Percentiles rank a stretch among this genome's conserved stretches.
Conservation (phyloP, 441 rosid genomes). For the Adansonia madagascariensis region DNA sequence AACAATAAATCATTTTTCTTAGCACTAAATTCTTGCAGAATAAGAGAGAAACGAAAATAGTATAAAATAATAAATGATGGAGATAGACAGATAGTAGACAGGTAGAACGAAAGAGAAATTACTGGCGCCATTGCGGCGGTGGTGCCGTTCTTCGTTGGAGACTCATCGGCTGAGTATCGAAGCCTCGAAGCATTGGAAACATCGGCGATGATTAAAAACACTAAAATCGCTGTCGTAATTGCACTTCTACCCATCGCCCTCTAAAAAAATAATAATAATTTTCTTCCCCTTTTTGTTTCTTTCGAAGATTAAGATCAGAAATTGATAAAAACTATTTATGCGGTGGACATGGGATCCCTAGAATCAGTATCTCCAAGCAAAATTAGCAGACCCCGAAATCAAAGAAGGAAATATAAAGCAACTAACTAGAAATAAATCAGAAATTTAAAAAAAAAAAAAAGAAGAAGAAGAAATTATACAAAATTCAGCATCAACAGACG, state of each 20-base stretch:
- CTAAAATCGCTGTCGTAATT: constrained; percentile 39
- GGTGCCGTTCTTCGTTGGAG: constrained; percentile 31
- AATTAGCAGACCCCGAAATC: neutral
- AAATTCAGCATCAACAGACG: neutral
- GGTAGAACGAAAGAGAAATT: constrained; percentile 23
- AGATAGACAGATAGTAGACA: neutral
- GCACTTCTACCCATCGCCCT: constrained; percentile 52
- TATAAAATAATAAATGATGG: neutral
- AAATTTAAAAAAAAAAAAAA: neutral
- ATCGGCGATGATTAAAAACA: constrained; percentile 44
- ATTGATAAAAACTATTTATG: neutral
- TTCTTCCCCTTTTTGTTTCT: neutral
- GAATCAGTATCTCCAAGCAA: neutral
- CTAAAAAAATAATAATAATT: neutral
- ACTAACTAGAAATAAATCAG: neutral
- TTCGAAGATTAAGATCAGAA: constrained; percentile 17
- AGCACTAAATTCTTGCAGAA: constrained; percentile 4
- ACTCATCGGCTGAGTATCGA: constrained; percentile 42
- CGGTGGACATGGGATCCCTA: neutral
- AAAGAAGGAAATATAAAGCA: neutral
- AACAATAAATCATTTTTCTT: neutral
- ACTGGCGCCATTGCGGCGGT: constrained; percentile 39
- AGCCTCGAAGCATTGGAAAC: constrained; percentile 47
- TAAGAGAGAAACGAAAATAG: neutral
- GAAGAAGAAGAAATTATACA: neutral